A percentile compares a stretch with the other conserved stretches of the same genome.
Evolutionary conservation across 106 monocot genomes (phyloP).

Genomic region (Dioscorea alata): DNA sequence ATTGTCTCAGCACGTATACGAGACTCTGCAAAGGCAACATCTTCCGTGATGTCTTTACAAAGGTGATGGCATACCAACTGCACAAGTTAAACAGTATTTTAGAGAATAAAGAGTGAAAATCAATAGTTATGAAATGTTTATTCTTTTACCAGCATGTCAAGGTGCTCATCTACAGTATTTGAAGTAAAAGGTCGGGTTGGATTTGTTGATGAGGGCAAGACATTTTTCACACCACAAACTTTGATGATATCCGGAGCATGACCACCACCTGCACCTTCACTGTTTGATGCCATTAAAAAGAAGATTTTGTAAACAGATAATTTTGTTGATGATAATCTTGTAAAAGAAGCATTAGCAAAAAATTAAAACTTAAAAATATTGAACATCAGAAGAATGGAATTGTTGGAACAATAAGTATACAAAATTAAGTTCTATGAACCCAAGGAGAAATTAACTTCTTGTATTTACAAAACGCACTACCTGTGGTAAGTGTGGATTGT

Average conservation of each 20-base stretch:
- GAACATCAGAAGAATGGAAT: too few relatives aligned
- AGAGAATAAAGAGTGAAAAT: neutral
- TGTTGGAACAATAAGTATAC: too few relatives aligned
- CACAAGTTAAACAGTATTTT: slow-evolving; percentile 12
- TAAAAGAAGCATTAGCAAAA: too few relatives aligned
- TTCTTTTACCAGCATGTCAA: slow-evolving; percentile 90
- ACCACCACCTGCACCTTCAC: slow-evolving; percentile 99
- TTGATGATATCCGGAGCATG: slow-evolving; percentile 99
- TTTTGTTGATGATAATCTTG: too few relatives aligned
- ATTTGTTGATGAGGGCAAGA: slow-evolving; percentile 97
- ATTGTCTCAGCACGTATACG: slow-evolving; percentile 95
- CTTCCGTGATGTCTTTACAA: slow-evolving; percentile 89
- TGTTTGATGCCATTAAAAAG: slow-evolving; percentile 10
- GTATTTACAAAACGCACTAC: slow-evolving; percentile 14
- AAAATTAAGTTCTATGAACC: too few relatives aligned
- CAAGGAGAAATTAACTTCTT: too few relatives aligned
- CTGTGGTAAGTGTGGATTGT: slow-evolving; percentile 99
- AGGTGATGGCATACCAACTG: slow-evolving; percentile 99
- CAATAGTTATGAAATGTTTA: neutral
- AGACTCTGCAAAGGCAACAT: slow-evolving; percentile 96
- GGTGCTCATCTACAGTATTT: slow-evolving; percentile 99
- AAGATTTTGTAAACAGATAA: too few relatives aligned
- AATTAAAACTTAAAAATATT: too few relatives aligned
- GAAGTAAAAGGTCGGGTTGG: slow-evolving; percentile 90
- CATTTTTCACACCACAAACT: slow-evolving; percentile 98